Percentiles rank a stretch among this genome's conserved stretches.
Evolutionary conservation across 768 basidiomycete genomes (phyloP).

Genomic region (Lactarius quietus): DNA sequence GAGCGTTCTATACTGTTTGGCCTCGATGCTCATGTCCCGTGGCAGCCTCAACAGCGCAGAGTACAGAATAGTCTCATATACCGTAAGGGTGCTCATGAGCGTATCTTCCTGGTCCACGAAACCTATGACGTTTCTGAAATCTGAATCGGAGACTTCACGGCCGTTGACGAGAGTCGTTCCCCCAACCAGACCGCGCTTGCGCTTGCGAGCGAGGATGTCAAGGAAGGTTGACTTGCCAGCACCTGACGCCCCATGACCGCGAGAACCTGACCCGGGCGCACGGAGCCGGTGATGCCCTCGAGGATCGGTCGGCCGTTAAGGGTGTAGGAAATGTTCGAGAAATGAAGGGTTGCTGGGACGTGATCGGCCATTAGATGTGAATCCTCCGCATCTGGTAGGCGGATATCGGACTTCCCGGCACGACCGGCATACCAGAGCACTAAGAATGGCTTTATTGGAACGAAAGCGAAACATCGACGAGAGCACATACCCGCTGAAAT

Average conservation of each 20-base stretch:
- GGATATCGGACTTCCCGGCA: constrained; percentile 61
- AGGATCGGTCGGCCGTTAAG: constrained; percentile 67
- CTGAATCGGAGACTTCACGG: constrained; percentile 61
- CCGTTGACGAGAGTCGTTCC: constrained; percentile 87
- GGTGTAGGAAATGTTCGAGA: constrained; percentile 77
- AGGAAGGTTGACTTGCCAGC: constrained; percentile 96
- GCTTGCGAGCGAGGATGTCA: constrained; percentile 90
- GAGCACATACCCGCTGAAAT: constrained; percentile 52
- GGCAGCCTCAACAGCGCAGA: constrained; percentile 88
- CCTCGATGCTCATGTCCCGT: constrained; percentile 90
- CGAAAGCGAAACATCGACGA: neutral
- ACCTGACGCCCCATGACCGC: constrained; percentile 98
- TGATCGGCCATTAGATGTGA: constrained; percentile 90
- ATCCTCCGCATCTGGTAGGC: constrained; percentile 76
- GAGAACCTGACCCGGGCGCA: constrained; percentile 86
- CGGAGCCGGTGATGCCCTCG: constrained; percentile 76
- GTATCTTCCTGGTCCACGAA: constrained; percentile 99
- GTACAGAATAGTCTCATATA: constrained; percentile 96
- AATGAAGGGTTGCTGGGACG: constrained; percentile 91
- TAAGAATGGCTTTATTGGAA: constrained; percentile 29
- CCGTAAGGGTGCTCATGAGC: constrained; percentile 93
- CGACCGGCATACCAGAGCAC: constrained; percentile 93
- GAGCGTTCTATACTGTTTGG: constrained; percentile 91
- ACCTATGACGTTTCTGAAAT: constrained; percentile 84
- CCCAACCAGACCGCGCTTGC: constrained; percentile 72